Evolutionary conservation across 768 basidiomycete genomes (phyloP).

Genomic region (Pulveroboletus sp.): DNA sequence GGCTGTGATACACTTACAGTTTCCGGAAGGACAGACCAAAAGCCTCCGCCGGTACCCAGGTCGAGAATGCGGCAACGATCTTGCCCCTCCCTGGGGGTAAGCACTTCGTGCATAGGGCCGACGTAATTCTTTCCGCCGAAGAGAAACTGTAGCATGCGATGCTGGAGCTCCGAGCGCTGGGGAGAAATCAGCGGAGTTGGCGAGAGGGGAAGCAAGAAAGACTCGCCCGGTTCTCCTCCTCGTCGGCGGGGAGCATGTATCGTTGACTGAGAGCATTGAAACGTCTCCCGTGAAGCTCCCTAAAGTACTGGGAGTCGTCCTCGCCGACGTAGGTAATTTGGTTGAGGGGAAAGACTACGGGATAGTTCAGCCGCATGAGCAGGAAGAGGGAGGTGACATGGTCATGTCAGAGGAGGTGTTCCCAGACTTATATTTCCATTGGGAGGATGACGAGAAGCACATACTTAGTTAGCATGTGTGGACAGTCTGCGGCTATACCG

Average conservation of each 20-base stretch:
- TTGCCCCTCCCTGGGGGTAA: slow-evolving; percentile 36
- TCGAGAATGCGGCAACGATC: slow-evolving; percentile 50
- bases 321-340: slow-evolving; percentile 37
- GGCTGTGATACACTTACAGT: neutral
- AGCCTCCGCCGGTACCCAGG: slow-evolving; percentile 63
- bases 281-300: slow-evolving; percentile 45
- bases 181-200: slow-evolving; percentile 3
- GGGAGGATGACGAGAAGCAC: slow-evolving; percentile 33
- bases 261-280: slow-evolving; percentile 52
- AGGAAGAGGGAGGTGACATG: slow-evolving; percentile 22
- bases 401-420: neutral
- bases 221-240: slow-evolving; percentile 59
- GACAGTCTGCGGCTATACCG: slow-evolving; percentile 29
- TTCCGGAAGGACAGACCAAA: slow-evolving; percentile 42
- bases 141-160: slow-evolving; percentile 64
- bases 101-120: slow-evolving; percentile 57
- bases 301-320: slow-evolving; percentile 53
- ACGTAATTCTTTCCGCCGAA: slow-evolving; percentile 61
- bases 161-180: slow-evolving; percentile 61
- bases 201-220: neutral
- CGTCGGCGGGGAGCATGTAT: slow-evolving; percentile 65
- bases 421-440: slow-evolving; percentile 30
- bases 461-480: slow-evolving; percentile 21
- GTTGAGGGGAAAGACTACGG: slow-evolving; percentile 33
- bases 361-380: slow-evolving; percentile 31